A percentile compares a stretch with the other conserved stretches of the same genome.
Conservation (phyloP, 2,329 filamentous ascomycete genomes). For the Fusarium sp. region DNA sequence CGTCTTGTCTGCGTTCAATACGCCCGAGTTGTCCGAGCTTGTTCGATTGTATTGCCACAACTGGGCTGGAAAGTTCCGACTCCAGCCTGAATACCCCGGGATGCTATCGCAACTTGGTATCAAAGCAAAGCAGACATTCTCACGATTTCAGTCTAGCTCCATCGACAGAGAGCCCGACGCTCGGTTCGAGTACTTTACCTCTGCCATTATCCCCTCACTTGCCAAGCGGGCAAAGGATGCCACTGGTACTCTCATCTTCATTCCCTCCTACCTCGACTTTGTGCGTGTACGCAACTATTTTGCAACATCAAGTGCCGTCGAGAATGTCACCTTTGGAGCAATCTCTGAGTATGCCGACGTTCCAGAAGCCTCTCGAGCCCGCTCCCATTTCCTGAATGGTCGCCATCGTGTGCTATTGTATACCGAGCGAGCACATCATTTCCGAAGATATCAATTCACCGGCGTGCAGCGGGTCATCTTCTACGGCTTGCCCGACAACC, state of each 20-base stretch:
- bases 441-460: conserved; percentile 85
- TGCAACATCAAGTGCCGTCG: conserved; percentile 73
- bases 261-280: conserved; percentile 95
- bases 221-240: conserved; percentile 74
- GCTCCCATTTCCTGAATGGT: conserved; percentile 88
- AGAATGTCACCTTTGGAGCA: conserved; percentile 73
- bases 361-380: conserved; percentile 83
- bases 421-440: conserved; percentile 96
- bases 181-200: conserved; percentile 91
- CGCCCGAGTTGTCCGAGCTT: conserved; percentile 87
- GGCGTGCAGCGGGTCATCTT: conserved; percentile 89
- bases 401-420: conserved; percentile 88
- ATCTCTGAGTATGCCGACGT: conserved; percentile 90
- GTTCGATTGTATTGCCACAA: conserved; percentile 84
- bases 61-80: conserved; percentile 81
- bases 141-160: conserved; percentile 80
- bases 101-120: conserved; percentile 80
- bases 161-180: conserved; percentile 85
- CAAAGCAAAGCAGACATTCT: conserved; percentile 87
- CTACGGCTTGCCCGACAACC: conserved; percentile 92
- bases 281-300: conserved; percentile 94
- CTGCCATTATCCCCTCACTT: conserved; percentile 81
- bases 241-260: conserved; percentile 83
- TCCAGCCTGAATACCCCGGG: conserved; percentile 76
- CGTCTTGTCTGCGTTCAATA: conserved; percentile 83